A percentile compares a stretch with the other conserved stretches of the same genome.
Conservation (phyloP, 2,329 filamentous ascomycete genomes). For the Clonostachys solani region DNA sequence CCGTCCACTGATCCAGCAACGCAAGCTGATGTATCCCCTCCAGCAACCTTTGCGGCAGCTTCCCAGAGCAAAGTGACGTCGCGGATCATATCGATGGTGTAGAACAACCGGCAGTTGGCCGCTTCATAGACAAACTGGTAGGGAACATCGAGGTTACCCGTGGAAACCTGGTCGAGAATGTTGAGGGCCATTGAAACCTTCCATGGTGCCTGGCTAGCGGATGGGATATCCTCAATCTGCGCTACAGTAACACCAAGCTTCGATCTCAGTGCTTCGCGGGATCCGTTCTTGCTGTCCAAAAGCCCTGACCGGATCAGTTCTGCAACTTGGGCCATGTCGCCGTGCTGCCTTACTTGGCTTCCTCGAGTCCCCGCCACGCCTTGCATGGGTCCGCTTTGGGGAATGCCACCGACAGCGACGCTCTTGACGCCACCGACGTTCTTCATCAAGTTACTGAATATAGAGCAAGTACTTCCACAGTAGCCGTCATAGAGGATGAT, state of each 20-base stretch:
- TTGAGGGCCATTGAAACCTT: conserved; percentile 22
- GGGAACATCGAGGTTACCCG: conserved; percentile 25
- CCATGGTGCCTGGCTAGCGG: conserved; percentile 3
- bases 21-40: too few relatives aligned
- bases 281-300: neutral
- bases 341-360: conserved; percentile 26
- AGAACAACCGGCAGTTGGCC: conserved; percentile 54
- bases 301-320: neutral
- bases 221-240: neutral
- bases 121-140: conserved; percentile 54
- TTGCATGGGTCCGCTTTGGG: conserved; percentile 46
- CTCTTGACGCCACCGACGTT: conserved; percentile 47
- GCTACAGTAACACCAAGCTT: neutral
- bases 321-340: conserved; percentile 8
- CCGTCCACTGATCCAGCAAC: too few relatives aligned
- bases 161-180: conserved; percentile 29
- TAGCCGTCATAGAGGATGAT: conserved; percentile 46
- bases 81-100: conserved; percentile 42
- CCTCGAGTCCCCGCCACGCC: conserved; percentile 55
- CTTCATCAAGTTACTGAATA: conserved; percentile 52
- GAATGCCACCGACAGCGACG: conserved; percentile 53
- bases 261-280: neutral
- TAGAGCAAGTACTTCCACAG: conserved; percentile 56
- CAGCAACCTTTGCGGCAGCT: conserved; percentile 2
- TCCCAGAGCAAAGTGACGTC: conserved; percentile 44